Conservation (phyloP, 768 basidiomycete species). For the Pisolithus tinctorius region DNA sequence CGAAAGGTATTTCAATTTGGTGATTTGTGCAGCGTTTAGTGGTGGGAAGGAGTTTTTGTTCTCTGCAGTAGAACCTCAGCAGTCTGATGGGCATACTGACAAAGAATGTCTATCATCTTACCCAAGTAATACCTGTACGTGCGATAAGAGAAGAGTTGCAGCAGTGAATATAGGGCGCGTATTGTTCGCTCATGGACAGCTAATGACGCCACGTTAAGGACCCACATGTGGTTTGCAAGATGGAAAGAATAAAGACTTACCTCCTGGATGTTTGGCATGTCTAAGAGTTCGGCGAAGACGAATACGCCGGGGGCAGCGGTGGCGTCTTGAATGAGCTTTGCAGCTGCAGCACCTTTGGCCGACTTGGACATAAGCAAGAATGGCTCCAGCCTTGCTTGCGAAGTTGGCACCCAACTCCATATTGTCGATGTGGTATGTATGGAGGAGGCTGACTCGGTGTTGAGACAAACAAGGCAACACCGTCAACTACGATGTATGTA, state of each 20-base stretch:
- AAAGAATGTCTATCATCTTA: slow-evolving; percentile 26
- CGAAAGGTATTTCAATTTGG: slow-evolving; percentile 89
- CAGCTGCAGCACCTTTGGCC: slow-evolving; percentile 86
- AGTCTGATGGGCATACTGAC: background rate
- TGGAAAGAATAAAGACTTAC: slow-evolving; percentile 33
- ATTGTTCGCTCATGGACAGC: slow-evolving; percentile 62
- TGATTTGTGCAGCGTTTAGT: slow-evolving; percentile 64
- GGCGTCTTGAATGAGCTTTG: slow-evolving; percentile 81
- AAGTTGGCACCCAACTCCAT: slow-evolving; percentile 66
- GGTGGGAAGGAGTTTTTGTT: slow-evolving; percentile 60
- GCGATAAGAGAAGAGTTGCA: slow-evolving; percentile 87
- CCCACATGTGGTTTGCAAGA: background rate
- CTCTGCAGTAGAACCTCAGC: slow-evolving; percentile 34
- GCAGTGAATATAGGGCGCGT: slow-evolving; percentile 55
- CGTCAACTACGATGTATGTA: too few relatives aligned
- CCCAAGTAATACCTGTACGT: slow-evolving; percentile 81
- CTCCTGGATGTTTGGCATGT: slow-evolving; percentile 77
- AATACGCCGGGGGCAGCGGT: slow-evolving; percentile 87
- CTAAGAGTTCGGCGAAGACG: slow-evolving; percentile 85
- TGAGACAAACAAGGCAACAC: background rate
- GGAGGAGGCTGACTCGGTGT: background rate
- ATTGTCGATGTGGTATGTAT: background rate
- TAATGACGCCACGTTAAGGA: slow-evolving; percentile 26
- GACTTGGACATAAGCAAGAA: slow-evolving; percentile 90
- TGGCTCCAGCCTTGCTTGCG: slow-evolving; percentile 69